These are phyloP conservation scores for Colletotrichum sp. DNA, from an alignment of 2,329 filamentous ascomycete species.

Conservation along the genomic window DNA sequence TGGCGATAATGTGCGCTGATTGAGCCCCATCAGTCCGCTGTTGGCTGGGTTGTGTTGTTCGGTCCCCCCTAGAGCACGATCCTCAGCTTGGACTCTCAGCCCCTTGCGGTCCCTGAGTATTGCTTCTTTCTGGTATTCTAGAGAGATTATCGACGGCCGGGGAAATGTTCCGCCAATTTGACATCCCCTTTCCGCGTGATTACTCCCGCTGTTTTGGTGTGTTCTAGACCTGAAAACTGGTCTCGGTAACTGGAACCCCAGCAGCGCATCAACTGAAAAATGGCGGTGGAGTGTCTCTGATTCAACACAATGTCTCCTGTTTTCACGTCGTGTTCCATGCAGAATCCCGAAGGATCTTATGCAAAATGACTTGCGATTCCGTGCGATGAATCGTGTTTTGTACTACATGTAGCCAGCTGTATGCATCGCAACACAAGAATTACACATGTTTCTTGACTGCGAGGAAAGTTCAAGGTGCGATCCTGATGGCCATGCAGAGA, in stretches of 20 bases:
- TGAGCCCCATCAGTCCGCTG: background rate
- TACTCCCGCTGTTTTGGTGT: background rate
- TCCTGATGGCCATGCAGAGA: background rate
- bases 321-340: background rate
- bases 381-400: background rate
- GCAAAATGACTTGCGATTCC: background rate
- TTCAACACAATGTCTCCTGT: background rate
- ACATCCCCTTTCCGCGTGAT: background rate
- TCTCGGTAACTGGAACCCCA: background rate
- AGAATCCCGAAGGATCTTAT: background rate
- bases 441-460: background rate
- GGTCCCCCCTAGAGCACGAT: background rate
- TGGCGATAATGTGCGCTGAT: background rate
- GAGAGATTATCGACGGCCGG: background rate
- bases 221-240: background rate
- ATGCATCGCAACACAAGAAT: background rate
- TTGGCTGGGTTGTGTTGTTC: background rate
- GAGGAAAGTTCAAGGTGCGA: background rate
- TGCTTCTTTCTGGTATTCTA: background rate
- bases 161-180: background rate
- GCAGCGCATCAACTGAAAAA: background rate
- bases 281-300: background rate
- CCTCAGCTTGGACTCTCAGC: background rate
- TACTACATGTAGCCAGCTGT: background rate
- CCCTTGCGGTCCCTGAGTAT: background rate